These are phyloP conservation scores for Dryas integrifolia DNA, from an alignment of 331 rosid genomes.

Conservation along the genomic window DNA sequence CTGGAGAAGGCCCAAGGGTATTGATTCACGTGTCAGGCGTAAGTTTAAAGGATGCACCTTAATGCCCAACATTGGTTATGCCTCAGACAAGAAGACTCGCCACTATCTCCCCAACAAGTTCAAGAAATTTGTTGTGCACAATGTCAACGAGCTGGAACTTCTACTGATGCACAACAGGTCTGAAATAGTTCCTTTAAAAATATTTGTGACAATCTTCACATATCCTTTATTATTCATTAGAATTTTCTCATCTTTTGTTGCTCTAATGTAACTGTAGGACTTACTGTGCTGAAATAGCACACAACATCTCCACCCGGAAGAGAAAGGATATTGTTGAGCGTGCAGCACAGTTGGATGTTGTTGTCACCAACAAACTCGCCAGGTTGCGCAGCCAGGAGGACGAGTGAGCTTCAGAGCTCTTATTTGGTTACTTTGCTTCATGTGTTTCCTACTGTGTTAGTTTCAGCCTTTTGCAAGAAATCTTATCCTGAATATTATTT, in stretches of 20 bases:
- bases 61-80: constrained; percentile 85
- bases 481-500: constrained; percentile 2
- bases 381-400: constrained; percentile 94
- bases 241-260: background rate
- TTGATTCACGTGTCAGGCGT: constrained; percentile 85
- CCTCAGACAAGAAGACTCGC: constrained; percentile 79
- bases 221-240: background rate
- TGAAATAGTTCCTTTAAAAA: background rate
- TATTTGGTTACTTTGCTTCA: background rate
- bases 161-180: constrained; percentile 92
- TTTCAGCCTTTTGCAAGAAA: constrained; percentile 15
- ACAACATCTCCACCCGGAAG: constrained; percentile 60
- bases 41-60: constrained; percentile 69
- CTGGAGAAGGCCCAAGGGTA: constrained; percentile 96
- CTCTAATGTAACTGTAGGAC: constrained; percentile 37
- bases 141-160: constrained; percentile 64
- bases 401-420: constrained; percentile 40
- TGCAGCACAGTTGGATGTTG: constrained; percentile 83
- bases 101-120: constrained; percentile 72
- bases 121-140: constrained; percentile 74
- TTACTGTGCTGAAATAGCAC: constrained; percentile 90
- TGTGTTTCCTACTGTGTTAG: constrained; percentile 10
- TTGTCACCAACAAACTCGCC: constrained; percentile 76
- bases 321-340: constrained; percentile 82
- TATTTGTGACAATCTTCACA: background rate